These are phyloP conservation scores for Aspergillus ellipticus DNA, from an alignment of 495 filamentous ascomycete species.

Conservation along the genomic window DNA sequence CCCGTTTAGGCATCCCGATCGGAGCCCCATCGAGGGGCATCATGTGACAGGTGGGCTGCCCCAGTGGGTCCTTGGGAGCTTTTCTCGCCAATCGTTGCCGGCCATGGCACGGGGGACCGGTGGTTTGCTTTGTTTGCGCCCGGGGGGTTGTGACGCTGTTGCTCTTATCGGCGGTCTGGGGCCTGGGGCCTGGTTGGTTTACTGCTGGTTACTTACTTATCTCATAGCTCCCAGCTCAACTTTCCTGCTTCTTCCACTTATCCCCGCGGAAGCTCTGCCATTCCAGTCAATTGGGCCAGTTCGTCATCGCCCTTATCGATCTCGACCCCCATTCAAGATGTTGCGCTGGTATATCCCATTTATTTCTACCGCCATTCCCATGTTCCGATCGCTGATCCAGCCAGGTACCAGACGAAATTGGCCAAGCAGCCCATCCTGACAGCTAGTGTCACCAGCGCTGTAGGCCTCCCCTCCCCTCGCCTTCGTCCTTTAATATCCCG, in stretches of 20 bases:
- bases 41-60: conserved; percentile 18
- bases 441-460: conserved; percentile 78
- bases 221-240: conserved; percentile 1
- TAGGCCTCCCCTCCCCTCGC: conserved; percentile 28
- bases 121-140: conserved; percentile 16
- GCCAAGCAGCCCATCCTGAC: conserved; percentile 81
- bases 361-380: not conserved
- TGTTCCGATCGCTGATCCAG: conserved; percentile 13
- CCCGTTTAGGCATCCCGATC: conserved; percentile 14
- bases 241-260: not conserved
- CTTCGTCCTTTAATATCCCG: not conserved
- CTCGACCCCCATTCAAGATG: conserved; percentile 25
- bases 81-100: conserved; percentile 15
- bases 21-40: conserved; percentile 3
- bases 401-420: conserved; percentile 85
- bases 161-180: conserved; percentile 20
- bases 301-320: not conserved
- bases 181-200: too few species aligned
- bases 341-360: conserved; percentile 37
- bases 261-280: conserved; percentile 1
- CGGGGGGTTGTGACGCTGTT: conserved; percentile 11
- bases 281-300: conserved; percentile 2
- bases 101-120: conserved; percentile 12
- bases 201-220: conserved; percentile 13
- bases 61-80: conserved; percentile 5